These are phyloP conservation scores for Polygonum maritimum DNA, from an alignment of 148 eudicot genomes.

Conservation along the genomic window DNA sequence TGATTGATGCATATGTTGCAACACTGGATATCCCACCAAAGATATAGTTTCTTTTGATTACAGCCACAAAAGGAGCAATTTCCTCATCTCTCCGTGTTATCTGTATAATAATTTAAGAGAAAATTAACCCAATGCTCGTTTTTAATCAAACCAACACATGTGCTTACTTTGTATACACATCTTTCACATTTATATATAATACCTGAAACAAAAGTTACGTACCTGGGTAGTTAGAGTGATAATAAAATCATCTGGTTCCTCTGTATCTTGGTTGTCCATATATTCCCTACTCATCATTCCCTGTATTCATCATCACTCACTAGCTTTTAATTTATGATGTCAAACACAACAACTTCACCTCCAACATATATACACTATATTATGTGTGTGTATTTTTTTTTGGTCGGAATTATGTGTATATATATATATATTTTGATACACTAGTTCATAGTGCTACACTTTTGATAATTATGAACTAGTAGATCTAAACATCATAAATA, in stretches of 20 bases:
- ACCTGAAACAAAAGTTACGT: neutral
- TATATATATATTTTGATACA: no score
- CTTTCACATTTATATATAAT: no score
- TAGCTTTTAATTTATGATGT: no score
- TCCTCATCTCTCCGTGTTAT: constrained; percentile 95
- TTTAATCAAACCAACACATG: no score
- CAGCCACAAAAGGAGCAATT: constrained; percentile 80
- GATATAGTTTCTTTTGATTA: constrained; percentile 63
- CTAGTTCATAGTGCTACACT: no score
- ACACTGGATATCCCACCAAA: constrained; percentile 91
- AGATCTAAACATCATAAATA: no score
- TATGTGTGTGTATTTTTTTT: no score
- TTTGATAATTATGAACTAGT: no score
- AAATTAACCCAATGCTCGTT: neutral
- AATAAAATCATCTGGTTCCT: constrained; percentile 97
- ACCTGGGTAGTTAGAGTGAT: constrained; percentile 88
- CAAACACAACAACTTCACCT: no score
- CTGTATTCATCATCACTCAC: constrained; percentile 29
- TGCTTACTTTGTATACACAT: no score
- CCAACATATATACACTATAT: no score
- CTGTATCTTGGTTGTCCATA: constrained; percentile 93
- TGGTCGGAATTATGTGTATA: no score
- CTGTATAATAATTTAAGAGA: constrained; percentile 21
- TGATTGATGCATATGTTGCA: constrained; percentile 74
- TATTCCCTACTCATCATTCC: constrained; percentile 79